Conservation (phyloP, 305 asterid species). For the Withania somnifera region DNA sequence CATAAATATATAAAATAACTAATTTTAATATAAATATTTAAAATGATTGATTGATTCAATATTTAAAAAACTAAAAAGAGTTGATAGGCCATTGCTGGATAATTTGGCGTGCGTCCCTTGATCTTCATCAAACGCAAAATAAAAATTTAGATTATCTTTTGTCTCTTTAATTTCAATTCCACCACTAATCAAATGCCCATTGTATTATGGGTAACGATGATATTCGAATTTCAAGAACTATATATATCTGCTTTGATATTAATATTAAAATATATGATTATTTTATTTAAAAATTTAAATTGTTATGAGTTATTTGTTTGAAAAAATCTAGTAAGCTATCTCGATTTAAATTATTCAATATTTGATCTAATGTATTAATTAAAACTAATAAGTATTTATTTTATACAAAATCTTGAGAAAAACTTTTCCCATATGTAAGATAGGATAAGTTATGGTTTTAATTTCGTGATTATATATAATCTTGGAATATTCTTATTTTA, state of each 20-base stretch:
- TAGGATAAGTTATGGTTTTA: not conserved
- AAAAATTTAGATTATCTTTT: conserved; percentile 31
- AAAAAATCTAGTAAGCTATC: too few relatives aligned
- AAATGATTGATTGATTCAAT: not conserved
- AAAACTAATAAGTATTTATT: not conserved
- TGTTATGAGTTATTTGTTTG: too few relatives aligned
- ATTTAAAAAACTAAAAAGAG: conserved; percentile 7
- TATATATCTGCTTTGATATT: not conserved
- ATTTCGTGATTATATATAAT: not conserved
- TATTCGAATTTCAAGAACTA: too few relatives aligned
- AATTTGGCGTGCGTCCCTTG: conserved; percentile 57
- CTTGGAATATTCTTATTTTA: not conserved
- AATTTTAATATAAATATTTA: not conserved
- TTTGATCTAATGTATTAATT: too few relatives aligned
- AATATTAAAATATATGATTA: too few relatives aligned
- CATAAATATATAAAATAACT: not conserved
- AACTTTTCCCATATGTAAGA: not conserved
- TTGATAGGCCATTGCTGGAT: conserved; percentile 47
- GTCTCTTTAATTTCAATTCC: conserved; percentile 21
- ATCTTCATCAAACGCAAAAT: conserved; percentile 34
- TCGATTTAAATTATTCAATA: too few relatives aligned
- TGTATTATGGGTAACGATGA: not conserved
- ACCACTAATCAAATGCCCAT: not conserved
- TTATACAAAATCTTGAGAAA: not conserved
- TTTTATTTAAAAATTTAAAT: too few relatives aligned